Evolutionary conservation across 805 yeast species (phyloP), one percentile per base, ranked within the genome.

Genomic region (Teunomyces stri): DNA sequence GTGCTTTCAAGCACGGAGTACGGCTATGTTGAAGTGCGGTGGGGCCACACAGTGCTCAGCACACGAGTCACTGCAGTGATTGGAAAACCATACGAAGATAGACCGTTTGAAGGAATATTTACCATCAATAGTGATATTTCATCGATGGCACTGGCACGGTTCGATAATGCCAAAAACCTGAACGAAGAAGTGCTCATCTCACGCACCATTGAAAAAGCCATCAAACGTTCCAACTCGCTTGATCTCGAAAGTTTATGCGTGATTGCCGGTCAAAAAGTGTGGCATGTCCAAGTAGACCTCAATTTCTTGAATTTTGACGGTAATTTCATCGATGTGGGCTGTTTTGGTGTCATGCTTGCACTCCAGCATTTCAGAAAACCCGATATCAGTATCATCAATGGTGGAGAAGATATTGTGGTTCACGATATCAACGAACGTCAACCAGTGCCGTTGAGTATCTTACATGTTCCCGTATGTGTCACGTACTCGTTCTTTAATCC

Each of bases 71-170:
- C 90, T 13, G 86, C 95, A 9, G 84, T 81, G 44, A 82, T 94
- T 11, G 76, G 80, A 3, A 79, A 80, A 49, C 99, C 99, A 0
- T 85, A 77, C 52, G 96, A 89, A 43, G 96, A 91, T 55, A 76
- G 96, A 46, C 97, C 97, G 0, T 92, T 89, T 62, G 99, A 94
- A 65, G 99, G 99, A 1, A 59, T 87, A 3, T 90, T 94, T 62
- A 74, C 79, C 20, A 90, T 94, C 11, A 80, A 86, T 43, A 87
- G 96, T 2, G 98, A 94, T 59, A 81, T 88, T 37, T 80, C 90
- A 16, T 88, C 97, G 12, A 85, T 92, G 89, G 96, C 97, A 1
- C 83, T 90, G 4, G 85, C 96, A 0, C 75, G 81, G 55, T 90
- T 89, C 63, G 96, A 91, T 57, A 82, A 81, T 56, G 84, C 83